Conservation (phyloP, 1,284 basidiomycete genomes). For the Rhizopogon parksii region DNA sequence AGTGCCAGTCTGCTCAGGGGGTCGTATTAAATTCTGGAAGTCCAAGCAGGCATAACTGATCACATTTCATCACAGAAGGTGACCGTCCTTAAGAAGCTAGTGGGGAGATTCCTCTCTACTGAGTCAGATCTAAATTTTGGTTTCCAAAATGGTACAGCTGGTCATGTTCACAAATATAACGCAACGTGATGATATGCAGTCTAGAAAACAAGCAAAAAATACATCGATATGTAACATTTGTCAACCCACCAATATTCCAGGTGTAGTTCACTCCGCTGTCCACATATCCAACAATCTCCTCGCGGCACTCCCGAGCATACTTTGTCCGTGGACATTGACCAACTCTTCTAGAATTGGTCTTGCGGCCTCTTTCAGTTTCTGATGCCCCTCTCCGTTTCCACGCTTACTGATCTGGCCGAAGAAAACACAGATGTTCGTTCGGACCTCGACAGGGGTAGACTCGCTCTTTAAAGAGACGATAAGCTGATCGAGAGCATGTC, state of each 20-base stretch:
- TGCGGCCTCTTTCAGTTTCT: conserved; percentile 42
- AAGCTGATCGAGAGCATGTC: conserved; percentile 60
- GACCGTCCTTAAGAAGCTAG: no score
- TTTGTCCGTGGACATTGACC: conserved; percentile 33
- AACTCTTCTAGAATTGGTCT: conserved; percentile 47
- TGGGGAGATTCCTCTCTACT: no score
- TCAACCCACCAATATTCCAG: conserved; percentile 19
- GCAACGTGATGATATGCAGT: not conserved
- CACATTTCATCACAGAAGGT: no score
- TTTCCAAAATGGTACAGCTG: no score
- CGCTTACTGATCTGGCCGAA: conserved; percentile 56
- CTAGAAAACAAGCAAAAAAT: not conserved
- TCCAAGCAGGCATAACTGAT: no score
- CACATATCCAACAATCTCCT: conserved; percentile 41
- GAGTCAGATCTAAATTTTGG: no score
- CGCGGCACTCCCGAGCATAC: conserved; percentile 38
- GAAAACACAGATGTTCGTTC: conserved; percentile 66
- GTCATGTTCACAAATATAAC: no score
- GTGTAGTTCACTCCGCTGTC: conserved; percentile 35
- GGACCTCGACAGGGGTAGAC: conserved; percentile 58
- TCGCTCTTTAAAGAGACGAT: conserved; percentile 48
- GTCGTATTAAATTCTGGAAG: no score
- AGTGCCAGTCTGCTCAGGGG: no score
- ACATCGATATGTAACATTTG: not conserved
- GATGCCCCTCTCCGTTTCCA: conserved; percentile 40